Percentiles rank a stretch among this genome's conserved stretches.
phyloP scores from a whole-genome alignment of 352 stramenopile genomes.

The Pythium plurisporium region DNA sequence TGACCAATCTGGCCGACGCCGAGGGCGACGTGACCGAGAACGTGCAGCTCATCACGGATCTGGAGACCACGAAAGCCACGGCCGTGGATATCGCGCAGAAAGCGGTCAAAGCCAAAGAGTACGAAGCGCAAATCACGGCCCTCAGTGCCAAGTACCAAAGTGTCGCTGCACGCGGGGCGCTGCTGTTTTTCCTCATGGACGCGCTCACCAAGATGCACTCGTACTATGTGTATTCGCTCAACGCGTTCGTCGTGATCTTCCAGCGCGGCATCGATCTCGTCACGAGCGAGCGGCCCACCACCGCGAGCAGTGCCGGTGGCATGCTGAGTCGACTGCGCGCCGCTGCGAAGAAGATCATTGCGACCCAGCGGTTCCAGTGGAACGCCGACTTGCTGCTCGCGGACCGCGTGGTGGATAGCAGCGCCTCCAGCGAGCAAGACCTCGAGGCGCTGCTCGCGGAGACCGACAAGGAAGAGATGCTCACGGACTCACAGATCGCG shows the following conservation, averaged over 20 bases:
- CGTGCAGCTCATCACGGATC: constrained; percentile 92
- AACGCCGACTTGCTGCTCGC: constrained; percentile 78
- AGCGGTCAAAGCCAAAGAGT: constrained; percentile 68
- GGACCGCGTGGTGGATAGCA: constrained; percentile 58
- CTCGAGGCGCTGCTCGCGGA: constrained; percentile 59
- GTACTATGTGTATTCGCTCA: constrained; percentile 95
- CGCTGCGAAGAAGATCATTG: constrained; percentile 81
- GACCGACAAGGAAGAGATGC: constrained; percentile 62
- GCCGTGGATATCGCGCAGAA: constrained; percentile 80
- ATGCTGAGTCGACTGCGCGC: constrained; percentile 65
- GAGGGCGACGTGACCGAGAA: constrained; percentile 92
- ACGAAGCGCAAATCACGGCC: constrained; percentile 74
- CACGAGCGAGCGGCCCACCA: constrained; percentile 33
- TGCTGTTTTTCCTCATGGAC: constrained; percentile 96
- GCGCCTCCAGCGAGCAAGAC: constrained; percentile 39
- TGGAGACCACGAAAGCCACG: constrained; percentile 93
- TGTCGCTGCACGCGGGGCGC: constrained; percentile 86
- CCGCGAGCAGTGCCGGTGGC: constrained; percentile 24
- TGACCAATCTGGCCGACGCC: constrained; percentile 76
- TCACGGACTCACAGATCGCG: constrained; percentile 44
- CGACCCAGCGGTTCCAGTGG: constrained; percentile 83
- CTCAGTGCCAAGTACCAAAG: constrained; percentile 91
- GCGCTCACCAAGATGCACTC: constrained; percentile 90
- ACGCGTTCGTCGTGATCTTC: constrained; percentile 94
- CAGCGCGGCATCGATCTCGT: constrained; percentile 93